phyloP scores from a whole-genome alignment of 805 yeast species.

The Metschnikowia kunwiensis region DNA sequence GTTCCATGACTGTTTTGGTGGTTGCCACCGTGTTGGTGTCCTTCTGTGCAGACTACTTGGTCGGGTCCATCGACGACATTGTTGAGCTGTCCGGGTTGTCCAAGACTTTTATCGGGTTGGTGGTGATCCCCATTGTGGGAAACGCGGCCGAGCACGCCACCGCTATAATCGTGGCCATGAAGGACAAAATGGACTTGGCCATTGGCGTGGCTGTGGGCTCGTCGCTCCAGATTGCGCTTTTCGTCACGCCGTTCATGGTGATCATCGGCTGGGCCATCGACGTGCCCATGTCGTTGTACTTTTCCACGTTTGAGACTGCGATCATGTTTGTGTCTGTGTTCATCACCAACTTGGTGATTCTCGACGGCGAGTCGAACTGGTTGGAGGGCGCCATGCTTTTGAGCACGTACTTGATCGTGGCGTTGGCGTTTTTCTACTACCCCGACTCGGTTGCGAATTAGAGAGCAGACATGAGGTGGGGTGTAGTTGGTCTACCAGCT shows the following conservation, averaged over 20 bases:
- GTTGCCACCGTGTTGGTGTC: constrained; percentile 77
- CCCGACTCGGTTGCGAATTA: constrained; percentile 54
- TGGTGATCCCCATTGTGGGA: constrained; percentile 94
- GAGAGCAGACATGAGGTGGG: no score
- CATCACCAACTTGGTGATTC: constrained; percentile 78
- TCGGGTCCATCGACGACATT: constrained; percentile 87
- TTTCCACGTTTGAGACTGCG: constrained; percentile 91
- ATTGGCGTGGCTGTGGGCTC: constrained; percentile 96
- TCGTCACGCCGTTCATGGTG: constrained; percentile 94
- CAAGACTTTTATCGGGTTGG: constrained; percentile 91
- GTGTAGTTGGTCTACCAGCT: no score
- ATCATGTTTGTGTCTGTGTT: constrained; percentile 87
- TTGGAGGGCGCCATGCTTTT: constrained; percentile 92
- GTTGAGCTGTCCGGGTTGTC: constrained; percentile 83
- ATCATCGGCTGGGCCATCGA: constrained; percentile 89
- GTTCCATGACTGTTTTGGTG: constrained; percentile 56
- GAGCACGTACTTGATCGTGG: constrained; percentile 81
- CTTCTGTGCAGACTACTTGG: constrained; percentile 88
- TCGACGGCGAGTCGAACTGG: constrained; percentile 97
- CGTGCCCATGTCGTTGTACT: constrained; percentile 89
- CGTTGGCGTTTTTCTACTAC: constrained; percentile 84
- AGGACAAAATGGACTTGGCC: constrained; percentile 96
- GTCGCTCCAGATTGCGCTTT: constrained; percentile 90
- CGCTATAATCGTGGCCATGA: constrained; percentile 90
- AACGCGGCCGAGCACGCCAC: constrained; percentile 99